These are phyloP conservation scores for Striga asiatica DNA, from an alignment of 257 asterid species.

Conservation along the genomic window DNA sequence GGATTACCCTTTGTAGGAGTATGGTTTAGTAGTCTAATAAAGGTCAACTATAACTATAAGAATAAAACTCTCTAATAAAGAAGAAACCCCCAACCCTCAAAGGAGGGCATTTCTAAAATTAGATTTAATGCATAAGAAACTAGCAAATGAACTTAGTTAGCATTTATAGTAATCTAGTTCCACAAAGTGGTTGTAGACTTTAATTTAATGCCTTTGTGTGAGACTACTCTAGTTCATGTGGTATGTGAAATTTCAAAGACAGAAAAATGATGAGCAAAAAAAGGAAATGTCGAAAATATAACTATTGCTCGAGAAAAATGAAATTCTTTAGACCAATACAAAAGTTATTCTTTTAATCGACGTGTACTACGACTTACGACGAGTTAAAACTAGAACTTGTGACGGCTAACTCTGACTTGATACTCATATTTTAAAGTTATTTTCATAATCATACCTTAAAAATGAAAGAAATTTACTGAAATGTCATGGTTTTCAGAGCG, in stretches of 20 bases:
- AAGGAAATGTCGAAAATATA: too few species aligned
- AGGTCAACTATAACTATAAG: slow-evolving; percentile 24
- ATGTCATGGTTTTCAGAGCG: too few species aligned
- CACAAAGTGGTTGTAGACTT: slow-evolving; percentile 24
- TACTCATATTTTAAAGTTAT: too few species aligned
- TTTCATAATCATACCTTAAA: too few species aligned
- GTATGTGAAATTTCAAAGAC: background rate
- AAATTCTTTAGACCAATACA: too few species aligned
- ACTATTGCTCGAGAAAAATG: too few species aligned
- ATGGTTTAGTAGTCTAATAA: slow-evolving; percentile 9
- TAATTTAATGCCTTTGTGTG: slow-evolving; percentile 19
- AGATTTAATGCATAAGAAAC: slow-evolving; percentile 5
- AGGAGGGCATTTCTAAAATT: slow-evolving; percentile 15
- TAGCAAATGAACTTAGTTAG: slow-evolving; percentile 8
- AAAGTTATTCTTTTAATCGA: too few species aligned
- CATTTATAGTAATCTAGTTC: slow-evolving; percentile 26
- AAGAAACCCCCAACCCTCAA: slow-evolving; percentile 17
- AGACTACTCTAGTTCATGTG: slow-evolving; percentile 10
- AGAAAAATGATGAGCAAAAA: background rate
- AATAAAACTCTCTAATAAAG: slow-evolving; percentile 25
- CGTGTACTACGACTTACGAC: too few species aligned
- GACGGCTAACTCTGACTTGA: too few species aligned
- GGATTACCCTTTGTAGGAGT: slow-evolving; percentile 7
- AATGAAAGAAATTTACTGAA: too few species aligned
- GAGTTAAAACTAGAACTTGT: too few species aligned